Evolutionary conservation across 768 basidiomycete genomes (phyloP), one percentile per base, ranked within the genome.

Genomic region (Wakefieldia striispora): DNA sequence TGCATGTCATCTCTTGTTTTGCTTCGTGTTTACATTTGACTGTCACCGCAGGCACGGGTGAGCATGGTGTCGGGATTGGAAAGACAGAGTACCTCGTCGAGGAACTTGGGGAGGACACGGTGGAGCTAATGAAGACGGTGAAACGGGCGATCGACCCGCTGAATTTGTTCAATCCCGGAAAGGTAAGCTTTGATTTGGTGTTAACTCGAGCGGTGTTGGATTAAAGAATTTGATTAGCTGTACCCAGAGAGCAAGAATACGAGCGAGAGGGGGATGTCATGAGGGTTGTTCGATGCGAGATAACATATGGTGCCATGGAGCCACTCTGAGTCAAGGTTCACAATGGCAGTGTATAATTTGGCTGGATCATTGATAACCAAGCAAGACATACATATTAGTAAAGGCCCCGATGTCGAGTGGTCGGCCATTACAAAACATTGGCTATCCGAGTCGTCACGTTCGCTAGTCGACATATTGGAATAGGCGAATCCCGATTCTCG

Each of bases 61-160:
- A 94, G 65, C 91, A 94, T 64, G 91, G 91, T 0, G 86, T 94
- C 13, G 91, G 92, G 1, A 68, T 93, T 7, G 91, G 91, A 10
- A 94, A 94, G 72, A 86, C 82, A 58, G 81, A 87, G 60, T 95
- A 90, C 66, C 78, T 97, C 2, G 65, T 72, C 16, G 77, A 84
- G n/a, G 95, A 97, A 65, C 78, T 97, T 1, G 95, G 95, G 0
- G 73, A 72, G 40, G 84, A 82, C 4, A 95, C 93, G 0, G 84
- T 97, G 11, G 79, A 82, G 40, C 71, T 95, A 10, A 93, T 97
- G 92, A 83, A 81, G 72, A 80, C 76, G n/a, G 76, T 97, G 59
- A 97, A 95, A 68, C 69, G 70, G 35, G 77, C 84, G 3, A 72
- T 93, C 12, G 93, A 95, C 66, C 92, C 93, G 1, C 62, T 80